Conservation (phyloP, 305 asterid species). For the Rubia peregrina region DNA sequence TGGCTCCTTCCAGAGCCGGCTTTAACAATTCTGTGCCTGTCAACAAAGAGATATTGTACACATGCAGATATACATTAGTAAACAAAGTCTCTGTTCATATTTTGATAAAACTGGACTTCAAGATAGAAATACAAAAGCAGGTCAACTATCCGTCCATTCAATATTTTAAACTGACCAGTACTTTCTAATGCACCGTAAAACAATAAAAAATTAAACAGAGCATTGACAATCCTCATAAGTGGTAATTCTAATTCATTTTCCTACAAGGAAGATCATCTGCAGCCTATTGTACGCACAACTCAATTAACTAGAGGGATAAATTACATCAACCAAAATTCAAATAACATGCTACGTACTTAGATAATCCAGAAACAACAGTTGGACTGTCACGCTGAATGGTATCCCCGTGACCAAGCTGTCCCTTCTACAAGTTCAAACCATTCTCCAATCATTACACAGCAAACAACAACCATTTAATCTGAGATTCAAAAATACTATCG, state of each 20-base stretch:
- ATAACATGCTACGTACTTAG: conserved; percentile 44
- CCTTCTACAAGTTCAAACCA: conserved; percentile 47
- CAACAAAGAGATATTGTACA: conserved; percentile 18
- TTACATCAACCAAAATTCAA: background rate
- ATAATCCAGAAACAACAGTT: conserved; percentile 67
- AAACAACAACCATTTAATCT: background rate
- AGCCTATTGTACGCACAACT: background rate
- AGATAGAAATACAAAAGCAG: background rate
- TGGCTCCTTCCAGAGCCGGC: conserved; percentile 88
- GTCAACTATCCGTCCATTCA: background rate
- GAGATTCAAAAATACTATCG: background rate
- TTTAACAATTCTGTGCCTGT: conserved; percentile 60
- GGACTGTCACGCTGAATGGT: conserved; percentile 77
- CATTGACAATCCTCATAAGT: background rate
- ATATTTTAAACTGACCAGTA: background rate
- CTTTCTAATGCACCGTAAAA: background rate
- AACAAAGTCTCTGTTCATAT: too few relatives aligned
- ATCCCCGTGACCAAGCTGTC: conserved; percentile 99
- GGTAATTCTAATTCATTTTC: background rate
- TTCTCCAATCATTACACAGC: background rate
- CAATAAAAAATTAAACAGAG: background rate
- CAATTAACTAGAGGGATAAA: background rate
- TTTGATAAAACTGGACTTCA: too few relatives aligned
- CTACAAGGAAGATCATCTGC: background rate
- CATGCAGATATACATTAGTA: too few relatives aligned